phyloP scores from a whole-genome alignment of 176 grass and related monocot species.

The Hyparrhenia diplandra region DNA sequence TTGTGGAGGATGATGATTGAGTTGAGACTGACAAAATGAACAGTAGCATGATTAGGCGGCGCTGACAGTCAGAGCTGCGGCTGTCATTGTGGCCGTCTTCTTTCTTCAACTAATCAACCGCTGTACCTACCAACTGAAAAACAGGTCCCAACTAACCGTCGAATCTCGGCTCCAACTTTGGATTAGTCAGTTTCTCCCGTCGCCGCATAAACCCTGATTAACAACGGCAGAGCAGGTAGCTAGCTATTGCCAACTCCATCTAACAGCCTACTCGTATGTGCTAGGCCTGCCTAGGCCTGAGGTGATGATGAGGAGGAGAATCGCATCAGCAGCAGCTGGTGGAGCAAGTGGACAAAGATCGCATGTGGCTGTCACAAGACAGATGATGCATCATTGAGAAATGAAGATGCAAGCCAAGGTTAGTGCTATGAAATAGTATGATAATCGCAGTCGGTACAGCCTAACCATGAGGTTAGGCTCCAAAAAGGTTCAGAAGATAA shows the following conservation, averaged over 20 bases:
- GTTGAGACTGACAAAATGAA: not conserved
- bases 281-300: no score
- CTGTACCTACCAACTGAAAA: conserved; percentile 12
- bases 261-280: conserved; percentile 3
- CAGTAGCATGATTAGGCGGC: conserved; percentile 12
- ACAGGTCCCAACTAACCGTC: conserved; percentile 27
- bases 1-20: not conserved
- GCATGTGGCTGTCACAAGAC: conserved; percentile 13
- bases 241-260: not conserved
- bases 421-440: not conserved
- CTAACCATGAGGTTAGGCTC: no score
- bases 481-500: not conserved
- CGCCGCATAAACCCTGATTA: not conserved
- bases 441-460: not conserved
- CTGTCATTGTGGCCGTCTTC: conserved; percentile 2
- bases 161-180: conserved; percentile 16
- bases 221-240: not conserved
- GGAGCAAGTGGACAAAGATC: conserved; percentile 22
- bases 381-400: not conserved
- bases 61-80: conserved; percentile 23
- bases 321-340: not conserved
- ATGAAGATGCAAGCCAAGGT: not conserved
- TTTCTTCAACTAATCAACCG: not conserved
- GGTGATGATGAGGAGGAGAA: not conserved
- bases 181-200: not conserved